Percentiles rank a stretch among this genome's conserved stretches.
phyloP scores from a whole-genome alignment of 2,329 filamentous ascomycete genomes.

The Nothophoma quercina region DNA sequence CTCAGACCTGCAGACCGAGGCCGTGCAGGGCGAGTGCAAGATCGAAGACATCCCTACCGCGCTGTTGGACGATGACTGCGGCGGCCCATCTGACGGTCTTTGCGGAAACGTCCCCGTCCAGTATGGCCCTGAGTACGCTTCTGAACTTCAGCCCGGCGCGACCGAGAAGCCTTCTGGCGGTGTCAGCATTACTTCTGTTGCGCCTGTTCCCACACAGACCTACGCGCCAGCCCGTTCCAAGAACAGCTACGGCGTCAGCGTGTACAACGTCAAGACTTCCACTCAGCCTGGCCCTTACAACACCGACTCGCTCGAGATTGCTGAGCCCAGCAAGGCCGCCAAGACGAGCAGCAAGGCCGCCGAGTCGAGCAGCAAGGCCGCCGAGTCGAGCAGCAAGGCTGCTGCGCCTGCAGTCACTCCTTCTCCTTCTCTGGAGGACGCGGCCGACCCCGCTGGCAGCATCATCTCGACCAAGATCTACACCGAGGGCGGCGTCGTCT shows the following conservation, averaged over 20 bases:
- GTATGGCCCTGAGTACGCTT: constrained; percentile 54
- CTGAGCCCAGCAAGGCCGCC: constrained; percentile 14
- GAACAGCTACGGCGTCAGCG: constrained; percentile 46
- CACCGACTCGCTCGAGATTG: constrained; percentile 18
- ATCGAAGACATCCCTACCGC: constrained; percentile 64
- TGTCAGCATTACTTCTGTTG: constrained; percentile 23
- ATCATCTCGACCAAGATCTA: constrained; percentile 52
- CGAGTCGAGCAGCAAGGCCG: constrained; percentile 27
- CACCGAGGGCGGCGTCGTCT: constrained; percentile 53
- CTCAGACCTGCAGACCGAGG: constrained; percentile 63
- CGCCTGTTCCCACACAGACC: constrained; percentile 43
- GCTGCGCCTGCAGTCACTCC: constrained; percentile 36
- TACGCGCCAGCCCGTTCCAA: constrained; percentile 42
- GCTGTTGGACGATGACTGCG: constrained; percentile 67
- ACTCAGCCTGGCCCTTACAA: not conserved
- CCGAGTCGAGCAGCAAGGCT: constrained; percentile 7
- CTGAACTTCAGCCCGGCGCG: constrained; percentile 30
- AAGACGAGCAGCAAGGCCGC: too few species aligned
- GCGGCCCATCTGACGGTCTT: constrained; percentile 64
- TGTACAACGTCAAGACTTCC: constrained; percentile 32
- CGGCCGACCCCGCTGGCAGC: constrained; percentile 14
- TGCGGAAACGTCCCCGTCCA: constrained; percentile 70
- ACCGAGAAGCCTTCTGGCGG: constrained; percentile 32
- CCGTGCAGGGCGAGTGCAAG: constrained; percentile 65
- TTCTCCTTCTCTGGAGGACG: constrained; percentile 25